Base-by-base conservation (phyloP, 768 basidiomycete species). In the Hebeloma cylindrosporum region DNA sequence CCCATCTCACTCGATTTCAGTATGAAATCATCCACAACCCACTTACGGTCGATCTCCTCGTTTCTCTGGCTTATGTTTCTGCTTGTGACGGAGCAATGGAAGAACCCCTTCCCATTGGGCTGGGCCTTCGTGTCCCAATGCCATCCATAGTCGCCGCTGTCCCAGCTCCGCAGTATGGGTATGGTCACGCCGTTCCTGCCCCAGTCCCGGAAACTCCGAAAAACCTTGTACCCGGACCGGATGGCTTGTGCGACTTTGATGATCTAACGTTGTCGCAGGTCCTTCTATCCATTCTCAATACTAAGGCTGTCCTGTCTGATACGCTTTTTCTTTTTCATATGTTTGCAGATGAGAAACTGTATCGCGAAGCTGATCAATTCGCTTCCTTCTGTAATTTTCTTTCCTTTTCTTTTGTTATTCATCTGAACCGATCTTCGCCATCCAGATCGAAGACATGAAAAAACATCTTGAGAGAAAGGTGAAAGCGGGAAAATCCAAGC, bases 11-110 rank as follows among this genome's bases (percentile, higher is more conserved):
- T 25, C 1, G 27, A 16, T 0, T 23, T 1, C 38, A 86, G 83
- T 85, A 86, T 51, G 85, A 88, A 59, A 83, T 88, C 43, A 66
- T 77, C 14, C 75, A 76, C 45, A 85, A 86, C 50, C 70, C 82
- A 0, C 64, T 69, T 32, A 78, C 77, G 0, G 84, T 88, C 22
- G 85, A 88, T 51, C 72, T 88, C 7, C 74, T 88, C 4, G 73
- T 86, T 14, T 83, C 82, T 14, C 65, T 87, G 5, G 69, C 81
- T 0, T 83, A 82, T 52, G 60, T 69, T 14, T 72, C 82, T 1
- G 82, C 82, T 0, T 62, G 64, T 6, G 81, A 83, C 48, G 63
- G 67, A 2, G 69, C 69, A 2, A 62, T 83, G 38, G 73, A 79
- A 8, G 79, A 82, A 11, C 82, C 78, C 8, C 66, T 83, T 5